Evolutionary conservation across 2,329 filamentous ascomycete genomes (phyloP).

Genomic region (Davidsoniella neocaledoniae): DNA sequence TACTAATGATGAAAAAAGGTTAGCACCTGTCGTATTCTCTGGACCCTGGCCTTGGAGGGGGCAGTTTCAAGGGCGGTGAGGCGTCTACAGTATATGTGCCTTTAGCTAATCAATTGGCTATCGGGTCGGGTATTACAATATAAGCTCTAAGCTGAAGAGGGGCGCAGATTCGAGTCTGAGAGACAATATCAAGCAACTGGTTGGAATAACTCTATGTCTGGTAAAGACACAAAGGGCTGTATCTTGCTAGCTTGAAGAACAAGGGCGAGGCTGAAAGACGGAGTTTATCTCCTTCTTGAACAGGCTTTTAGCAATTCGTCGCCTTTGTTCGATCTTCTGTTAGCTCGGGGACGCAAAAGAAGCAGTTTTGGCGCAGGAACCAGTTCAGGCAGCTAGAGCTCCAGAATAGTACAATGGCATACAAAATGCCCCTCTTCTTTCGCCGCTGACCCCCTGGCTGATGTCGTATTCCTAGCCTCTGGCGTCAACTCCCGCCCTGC

Average conservation of each 20-base stretch:
- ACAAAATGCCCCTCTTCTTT: constrained; percentile 2
- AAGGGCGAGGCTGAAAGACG: too few species aligned
- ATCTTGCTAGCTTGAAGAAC: too few species aligned
- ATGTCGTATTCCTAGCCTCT: constrained; percentile 2
- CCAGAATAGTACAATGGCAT: too few species aligned
- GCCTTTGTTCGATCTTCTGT: too few species aligned
- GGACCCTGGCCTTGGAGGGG: not conserved
- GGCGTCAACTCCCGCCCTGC: not conserved
- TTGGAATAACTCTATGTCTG: too few species aligned
- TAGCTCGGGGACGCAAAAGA: too few species aligned
- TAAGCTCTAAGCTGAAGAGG: not conserved
- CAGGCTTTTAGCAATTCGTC: too few species aligned
- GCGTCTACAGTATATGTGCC: not conserved
- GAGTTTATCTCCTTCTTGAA: too few species aligned
- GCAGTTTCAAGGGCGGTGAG: constrained; percentile 8
- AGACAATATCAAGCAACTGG: too few species aligned
- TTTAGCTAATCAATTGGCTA: not conserved
- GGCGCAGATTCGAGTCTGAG: not conserved
- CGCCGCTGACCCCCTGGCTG: constrained; percentile 1
- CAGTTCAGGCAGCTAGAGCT: not conserved
- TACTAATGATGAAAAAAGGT: too few species aligned
- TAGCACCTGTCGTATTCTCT: constrained; percentile 1
- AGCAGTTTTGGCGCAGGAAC: not conserved
- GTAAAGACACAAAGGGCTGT: too few species aligned
- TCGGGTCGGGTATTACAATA: too few species aligned